Base-by-base conservation (phyloP, 306 rosid species). In the Rosa lucieae region DNA sequence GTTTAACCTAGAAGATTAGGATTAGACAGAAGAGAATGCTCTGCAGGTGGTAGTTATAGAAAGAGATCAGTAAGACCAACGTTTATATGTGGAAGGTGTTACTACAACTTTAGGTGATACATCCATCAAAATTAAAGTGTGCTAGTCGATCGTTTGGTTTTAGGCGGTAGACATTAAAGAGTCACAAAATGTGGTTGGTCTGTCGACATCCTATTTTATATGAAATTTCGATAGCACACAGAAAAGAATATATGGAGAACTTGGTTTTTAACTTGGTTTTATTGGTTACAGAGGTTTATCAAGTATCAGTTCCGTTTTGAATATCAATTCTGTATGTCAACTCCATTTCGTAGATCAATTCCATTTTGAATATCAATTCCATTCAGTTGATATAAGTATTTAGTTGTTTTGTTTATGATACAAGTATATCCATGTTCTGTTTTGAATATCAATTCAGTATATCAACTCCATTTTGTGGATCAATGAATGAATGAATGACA, bases 81-180 rank as follows among this genome's bases (percentile, higher is more conserved):
- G 13, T 56, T n/a, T n/a, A 56, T 56, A 56, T 56, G 10, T n/a
- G 29, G 63, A 56, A 56, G 23, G 1, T 56, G 63, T 8, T 56
- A 56, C 32, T 56, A n/a, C 63, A 56, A 56, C 63, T 56, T 56
- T 56, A 56, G 29, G 63, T n/a, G 29, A n/a, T n/a, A 56, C 61
- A 20, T 8, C 21, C n/a, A 5, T 7, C 17, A 17, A 15, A 51
- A 14, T 15, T 51, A 51, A 51, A 51, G 1, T 51, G 6, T 51
- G 56, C 56, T 51, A 51, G 7, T 52, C 10, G 10, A 52, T 52
- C 10, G n/a, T 20, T 56, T 56, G 29, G 29, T 56, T 56, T 56
- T 56, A 8, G 13, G 29, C 32, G 1, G 29, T n/a, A n/a, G 61
- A 56, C 63, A 56, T 56, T 56, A 56, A 56, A 56, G 23, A 20